A percentile compares a stretch with the other conserved stretches of the same genome.
phyloP scores from a whole-genome alignment of 345 rosid genomes.

The Citrus inodora region DNA sequence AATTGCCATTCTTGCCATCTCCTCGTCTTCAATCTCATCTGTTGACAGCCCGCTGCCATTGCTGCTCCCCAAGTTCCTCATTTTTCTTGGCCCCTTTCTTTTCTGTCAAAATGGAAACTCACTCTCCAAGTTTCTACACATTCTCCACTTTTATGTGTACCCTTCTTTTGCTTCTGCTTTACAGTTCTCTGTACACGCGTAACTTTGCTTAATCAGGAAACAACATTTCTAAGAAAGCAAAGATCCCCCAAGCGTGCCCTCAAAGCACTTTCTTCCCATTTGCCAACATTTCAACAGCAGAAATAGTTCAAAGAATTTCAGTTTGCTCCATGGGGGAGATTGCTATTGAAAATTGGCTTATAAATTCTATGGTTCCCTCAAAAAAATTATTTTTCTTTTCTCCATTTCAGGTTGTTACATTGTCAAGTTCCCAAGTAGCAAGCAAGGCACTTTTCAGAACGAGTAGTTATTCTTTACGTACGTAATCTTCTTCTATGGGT shows the following conservation, averaged over 20 bases:
- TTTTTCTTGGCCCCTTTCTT: neutral
- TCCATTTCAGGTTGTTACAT: neutral
- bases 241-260: slow-evolving; percentile 1
- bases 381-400: neutral
- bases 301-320: neutral
- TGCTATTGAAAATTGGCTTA: neutral
- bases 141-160: neutral
- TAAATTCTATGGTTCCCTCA: neutral
- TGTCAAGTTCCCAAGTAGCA: neutral
- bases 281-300: neutral
- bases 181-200: slow-evolving; percentile 10
- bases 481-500: neutral
- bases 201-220: slow-evolving; percentile 34
- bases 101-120: neutral
- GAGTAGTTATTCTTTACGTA: neutral
- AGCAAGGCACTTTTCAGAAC: neutral
- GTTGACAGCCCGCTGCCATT: slow-evolving; percentile 40
- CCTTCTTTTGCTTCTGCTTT: slow-evolving; percentile 40
- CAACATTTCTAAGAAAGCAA: slow-evolving; percentile 29
- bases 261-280: neutral
- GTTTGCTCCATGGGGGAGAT: neutral
- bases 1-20: slow-evolving; percentile 48
- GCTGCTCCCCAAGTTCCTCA: slow-evolving; percentile 21
- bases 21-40: slow-evolving; percentile 56
- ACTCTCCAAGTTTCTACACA: neutral